Percentiles rank a stretch among this genome's conserved stretches.
These are phyloP conservation scores for baker's yeast (Saccharomyces cerevisiae) DNA, from an alignment of 805 yeast species.

Conservation along the genomic window DNA sequence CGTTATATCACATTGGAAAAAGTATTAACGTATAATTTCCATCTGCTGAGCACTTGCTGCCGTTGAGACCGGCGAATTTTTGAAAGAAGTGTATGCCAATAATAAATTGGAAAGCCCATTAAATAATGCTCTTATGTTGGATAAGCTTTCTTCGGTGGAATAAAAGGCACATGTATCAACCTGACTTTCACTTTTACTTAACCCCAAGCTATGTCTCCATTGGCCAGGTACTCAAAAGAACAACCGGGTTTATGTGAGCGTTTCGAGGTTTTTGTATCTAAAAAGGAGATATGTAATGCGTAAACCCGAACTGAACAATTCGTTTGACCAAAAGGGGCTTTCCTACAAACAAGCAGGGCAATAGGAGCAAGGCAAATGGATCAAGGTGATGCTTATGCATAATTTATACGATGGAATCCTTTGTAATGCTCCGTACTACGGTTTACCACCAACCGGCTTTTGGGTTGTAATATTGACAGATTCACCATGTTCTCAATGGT, in stretches of 20 bases:
- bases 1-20: too few species aligned
- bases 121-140: constrained; percentile 97
- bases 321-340: constrained; percentile 94
- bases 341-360: constrained; percentile 98
- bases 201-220: constrained; percentile 99
- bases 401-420: constrained; percentile 90
- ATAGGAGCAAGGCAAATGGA: constrained; percentile 95
- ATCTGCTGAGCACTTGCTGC: constrained; percentile 90
- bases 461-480: constrained; percentile 99
- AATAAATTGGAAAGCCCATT: constrained; percentile 80
- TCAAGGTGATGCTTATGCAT: constrained; percentile 99
- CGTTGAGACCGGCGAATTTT: constrained; percentile 83
- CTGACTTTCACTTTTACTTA: constrained; percentile 98
- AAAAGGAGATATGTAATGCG: constrained; percentile 96
- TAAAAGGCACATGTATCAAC: constrained; percentile 88
- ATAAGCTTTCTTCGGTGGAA: constrained; percentile 92
- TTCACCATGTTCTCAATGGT: constrained; percentile 93
- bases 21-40: constrained; percentile 85
- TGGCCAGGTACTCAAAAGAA: constrained; percentile 91
- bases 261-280: constrained; percentile 96
- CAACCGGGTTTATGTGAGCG: constrained; percentile 95
- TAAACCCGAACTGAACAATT: constrained; percentile 99
- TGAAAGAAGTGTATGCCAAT: constrained; percentile 68
- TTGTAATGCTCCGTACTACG: constrained; percentile 96
- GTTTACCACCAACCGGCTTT: constrained; percentile 98